Percentiles rank a stretch among this genome's conserved stretches.
Evolutionary conservation across 2,329 filamentous ascomycete species (phyloP).

Genomic region (Alternaria infectoria): DNA sequence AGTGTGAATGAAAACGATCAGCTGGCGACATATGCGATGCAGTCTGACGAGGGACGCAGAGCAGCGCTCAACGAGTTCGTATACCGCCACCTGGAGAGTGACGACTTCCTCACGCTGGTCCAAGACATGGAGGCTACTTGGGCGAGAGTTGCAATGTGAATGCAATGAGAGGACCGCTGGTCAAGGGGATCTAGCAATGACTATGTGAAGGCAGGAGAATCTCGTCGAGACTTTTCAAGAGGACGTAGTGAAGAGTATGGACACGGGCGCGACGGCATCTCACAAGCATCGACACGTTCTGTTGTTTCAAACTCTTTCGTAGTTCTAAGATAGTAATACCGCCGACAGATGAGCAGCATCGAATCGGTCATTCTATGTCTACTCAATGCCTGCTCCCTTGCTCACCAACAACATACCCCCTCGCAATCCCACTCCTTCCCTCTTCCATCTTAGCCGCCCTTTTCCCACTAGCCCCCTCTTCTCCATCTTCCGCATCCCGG

Average conservation of each 20-base stretch:
- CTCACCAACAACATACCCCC: slow-evolving; percentile 82
- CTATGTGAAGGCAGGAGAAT: slow-evolving; percentile 1
- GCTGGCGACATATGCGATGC: slow-evolving; percentile 46
- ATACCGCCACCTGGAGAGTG: slow-evolving; percentile 56
- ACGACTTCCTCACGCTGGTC: slow-evolving; percentile 58
- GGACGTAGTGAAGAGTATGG: background rate
- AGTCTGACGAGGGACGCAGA: slow-evolving; percentile 50
- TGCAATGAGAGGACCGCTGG: slow-evolving; percentile 1
- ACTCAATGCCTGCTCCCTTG: slow-evolving; percentile 32
- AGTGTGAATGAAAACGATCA: slow-evolving; percentile 7
- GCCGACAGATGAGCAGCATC: background rate
- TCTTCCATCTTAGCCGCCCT: slow-evolving; percentile 76
- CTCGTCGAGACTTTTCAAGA: background rate
- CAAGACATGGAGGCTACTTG: slow-evolving; percentile 59
- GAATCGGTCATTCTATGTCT: too few species aligned
- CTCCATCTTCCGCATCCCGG: slow-evolving; percentile 66
- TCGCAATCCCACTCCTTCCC: slow-evolving; percentile 84
- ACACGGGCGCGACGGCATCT: background rate
- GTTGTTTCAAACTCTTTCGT: background rate
- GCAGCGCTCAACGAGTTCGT: slow-evolving; percentile 58
- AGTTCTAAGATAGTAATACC: background rate
- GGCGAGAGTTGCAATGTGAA: slow-evolving; percentile 40
- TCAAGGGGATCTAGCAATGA: background rate
- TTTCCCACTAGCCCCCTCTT: slow-evolving; percentile 54
- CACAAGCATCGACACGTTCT: background rate